Evolutionary conservation across 345 rosid genomes (phyloP).

Genomic region (Populus tremula): DNA sequence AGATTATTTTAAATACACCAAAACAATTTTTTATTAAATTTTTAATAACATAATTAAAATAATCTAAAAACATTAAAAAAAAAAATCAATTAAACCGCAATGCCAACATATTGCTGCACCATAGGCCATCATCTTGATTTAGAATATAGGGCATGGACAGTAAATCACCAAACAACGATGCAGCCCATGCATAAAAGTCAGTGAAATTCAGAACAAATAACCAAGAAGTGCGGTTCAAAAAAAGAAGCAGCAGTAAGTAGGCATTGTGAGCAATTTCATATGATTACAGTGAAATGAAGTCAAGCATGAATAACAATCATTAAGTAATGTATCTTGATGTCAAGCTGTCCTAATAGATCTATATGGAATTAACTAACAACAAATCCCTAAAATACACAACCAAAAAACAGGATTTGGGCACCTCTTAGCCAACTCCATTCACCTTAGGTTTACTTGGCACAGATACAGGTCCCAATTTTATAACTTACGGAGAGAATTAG

Average conservation of each 20-base stretch:
- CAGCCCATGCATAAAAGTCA: background rate
- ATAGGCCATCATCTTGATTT: background rate
- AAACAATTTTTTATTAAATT: no score
- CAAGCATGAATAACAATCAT: conserved; percentile 1
- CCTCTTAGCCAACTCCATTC: conserved; percentile 5
- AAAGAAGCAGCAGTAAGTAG: background rate
- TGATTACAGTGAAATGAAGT: background rate
- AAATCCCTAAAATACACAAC: conserved; percentile 5
- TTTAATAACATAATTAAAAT: no score
- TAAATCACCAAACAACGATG: background rate
- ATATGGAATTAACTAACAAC: conserved; percentile 4
- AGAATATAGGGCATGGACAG: background rate
- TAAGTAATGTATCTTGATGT: conserved; percentile 3
- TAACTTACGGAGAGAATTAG: conserved; percentile 56
- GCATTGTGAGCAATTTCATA: background rate
- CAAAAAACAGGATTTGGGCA: conserved; percentile 6
- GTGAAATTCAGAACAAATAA: background rate
- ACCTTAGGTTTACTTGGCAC: conserved; percentile 39
- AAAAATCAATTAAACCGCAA: no score
- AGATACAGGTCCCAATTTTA: conserved; percentile 52
- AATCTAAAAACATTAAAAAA: no score
- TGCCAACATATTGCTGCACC: background rate
- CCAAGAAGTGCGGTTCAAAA: background rate
- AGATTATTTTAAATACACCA: no score
- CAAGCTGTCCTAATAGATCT: conserved; percentile 22